These are phyloP conservation scores for Nakazawaea wyomingensis DNA, from an alignment of 805 yeast species.

Conservation along the genomic window DNA sequence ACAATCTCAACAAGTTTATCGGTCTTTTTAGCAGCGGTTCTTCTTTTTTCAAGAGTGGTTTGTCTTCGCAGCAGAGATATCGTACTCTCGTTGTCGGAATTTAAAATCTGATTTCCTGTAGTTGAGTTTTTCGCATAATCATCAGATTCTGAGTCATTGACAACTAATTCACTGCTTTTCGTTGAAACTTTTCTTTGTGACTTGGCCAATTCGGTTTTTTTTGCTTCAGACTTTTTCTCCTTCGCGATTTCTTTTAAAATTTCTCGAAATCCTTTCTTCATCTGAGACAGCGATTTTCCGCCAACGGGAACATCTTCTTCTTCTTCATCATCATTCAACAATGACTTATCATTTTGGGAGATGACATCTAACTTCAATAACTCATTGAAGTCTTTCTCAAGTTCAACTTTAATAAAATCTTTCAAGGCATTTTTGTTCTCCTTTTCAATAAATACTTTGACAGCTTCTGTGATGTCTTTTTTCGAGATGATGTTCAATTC, in stretches of 20 bases:
- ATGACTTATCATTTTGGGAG: constrained; percentile 28
- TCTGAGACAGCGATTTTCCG: constrained; percentile 5
- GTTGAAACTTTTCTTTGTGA: not conserved
- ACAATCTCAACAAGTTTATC: not conserved
- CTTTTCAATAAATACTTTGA: constrained; percentile 67
- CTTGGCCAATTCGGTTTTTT: not conserved
- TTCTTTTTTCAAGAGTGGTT: too few relatives aligned
- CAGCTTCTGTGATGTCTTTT: constrained; percentile 66
- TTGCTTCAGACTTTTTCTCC: constrained; percentile 20
- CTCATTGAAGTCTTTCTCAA: constrained; percentile 45
- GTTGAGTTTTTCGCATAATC: too few relatives aligned
- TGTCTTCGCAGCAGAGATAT: too few relatives aligned
- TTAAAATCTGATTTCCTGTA: too few relatives aligned
- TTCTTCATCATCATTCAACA: constrained; percentile 25
- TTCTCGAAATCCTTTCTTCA: constrained; percentile 32
- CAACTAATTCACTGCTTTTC: not conserved
- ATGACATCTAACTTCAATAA: constrained; percentile 40
- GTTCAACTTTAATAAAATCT: constrained; percentile 54
- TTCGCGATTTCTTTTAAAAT: constrained; percentile 38
- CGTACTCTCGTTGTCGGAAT: too few relatives aligned
- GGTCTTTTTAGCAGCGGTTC: not conserved
- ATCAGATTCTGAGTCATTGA: constrained; percentile 1
- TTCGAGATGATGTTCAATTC: constrained; percentile 70
- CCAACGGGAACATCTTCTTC: constrained; percentile 20
- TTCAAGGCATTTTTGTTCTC: constrained; percentile 70